phyloP scores from a whole-genome alignment of 2,329 filamentous ascomycete genomes.

The Blastomyces parvus region DNA sequence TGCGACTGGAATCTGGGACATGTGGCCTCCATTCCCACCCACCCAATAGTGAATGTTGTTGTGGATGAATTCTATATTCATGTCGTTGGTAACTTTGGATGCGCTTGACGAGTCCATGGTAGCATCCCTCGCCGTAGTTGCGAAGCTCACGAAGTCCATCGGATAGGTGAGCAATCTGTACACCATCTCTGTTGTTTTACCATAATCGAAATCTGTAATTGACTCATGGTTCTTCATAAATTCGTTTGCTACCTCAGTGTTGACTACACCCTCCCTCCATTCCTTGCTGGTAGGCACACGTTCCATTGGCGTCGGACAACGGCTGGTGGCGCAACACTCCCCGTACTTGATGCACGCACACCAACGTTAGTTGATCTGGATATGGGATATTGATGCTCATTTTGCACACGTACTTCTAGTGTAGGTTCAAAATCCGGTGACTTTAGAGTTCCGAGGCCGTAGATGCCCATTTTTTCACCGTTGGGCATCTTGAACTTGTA shows the following conservation, averaged over 20 bases:
- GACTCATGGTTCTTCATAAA: not conserved
- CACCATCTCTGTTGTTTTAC: constrained; percentile 1
- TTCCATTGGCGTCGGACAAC: not conserved
- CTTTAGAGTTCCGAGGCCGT: not conserved
- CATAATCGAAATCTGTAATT: not conserved
- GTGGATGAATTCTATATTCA: constrained; percentile 32
- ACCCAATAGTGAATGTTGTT: constrained; percentile 43
- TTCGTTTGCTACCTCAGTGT: not conserved
- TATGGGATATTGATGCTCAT: not conserved
- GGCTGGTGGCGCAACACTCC: not conserved
- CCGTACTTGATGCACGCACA: not conserved
- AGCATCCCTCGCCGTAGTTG: constrained; percentile 1
- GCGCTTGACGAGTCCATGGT: not conserved
- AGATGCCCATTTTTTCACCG: not conserved
- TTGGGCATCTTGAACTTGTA: constrained; percentile 23
- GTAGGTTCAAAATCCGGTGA: not conserved
- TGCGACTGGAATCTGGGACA: constrained; percentile 62
- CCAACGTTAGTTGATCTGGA: not conserved
- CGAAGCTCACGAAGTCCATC: not conserved
- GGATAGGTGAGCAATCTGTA: not conserved
- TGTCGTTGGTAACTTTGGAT: not conserved
- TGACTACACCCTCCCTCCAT: not conserved
- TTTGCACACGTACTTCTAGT: not conserved
- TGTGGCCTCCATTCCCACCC: constrained; percentile 53
- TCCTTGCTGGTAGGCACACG: not conserved